Base-by-base conservation (phyloP, 345 rosid genomes). In the Camelina sativa region DNA sequence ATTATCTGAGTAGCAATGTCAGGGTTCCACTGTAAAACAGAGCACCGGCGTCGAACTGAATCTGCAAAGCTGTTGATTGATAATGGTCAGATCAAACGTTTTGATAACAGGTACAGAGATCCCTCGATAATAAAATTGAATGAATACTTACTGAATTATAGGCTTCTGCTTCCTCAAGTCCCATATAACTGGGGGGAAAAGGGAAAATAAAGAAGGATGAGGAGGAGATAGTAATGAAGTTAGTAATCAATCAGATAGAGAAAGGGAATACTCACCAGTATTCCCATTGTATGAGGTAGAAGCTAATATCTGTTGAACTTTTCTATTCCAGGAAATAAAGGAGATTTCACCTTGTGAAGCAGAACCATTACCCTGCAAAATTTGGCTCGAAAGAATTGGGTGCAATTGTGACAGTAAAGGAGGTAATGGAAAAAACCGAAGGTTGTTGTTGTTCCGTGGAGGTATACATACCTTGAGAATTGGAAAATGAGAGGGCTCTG, bases 11-110 rank as follows among this genome's bases (percentile, higher is more conserved):
- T 96, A 72, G 99, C 91, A 79, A 91, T 80, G 75, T 92, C 96
- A 78, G 99, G 99, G 82, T 96, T 88, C 99, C 99, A 96, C 78
- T 96, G 99, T 83, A 96, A 85, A 82, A 96, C 98, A 69, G 99
- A 92, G 84, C 98, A 87, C 17, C 97, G 87, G 72, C 97, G 88
- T 79, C 97, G 84, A 82, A 83, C 69, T 44, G 99, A 89, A 85
- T 96, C 99, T 77, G 90, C 80, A 81, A 95, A 87, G 79, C 99
- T 96, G 90, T 79, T 67, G 65, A 82, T 67, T 63, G 69, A 73
- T 28, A 79, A 9, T 61, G 37, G 38, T 7, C 23, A 41, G n/a
- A 74, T 80, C 65, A 76, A 69, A 69, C 72, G 13, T 69, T 80
- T 55, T 9, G 72, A 15, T 35, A 44, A 22, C 68, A 58, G 4